Base-by-base conservation (phyloP, 495 filamentous ascomycete species). In the Xylaria nigripes region DNA sequence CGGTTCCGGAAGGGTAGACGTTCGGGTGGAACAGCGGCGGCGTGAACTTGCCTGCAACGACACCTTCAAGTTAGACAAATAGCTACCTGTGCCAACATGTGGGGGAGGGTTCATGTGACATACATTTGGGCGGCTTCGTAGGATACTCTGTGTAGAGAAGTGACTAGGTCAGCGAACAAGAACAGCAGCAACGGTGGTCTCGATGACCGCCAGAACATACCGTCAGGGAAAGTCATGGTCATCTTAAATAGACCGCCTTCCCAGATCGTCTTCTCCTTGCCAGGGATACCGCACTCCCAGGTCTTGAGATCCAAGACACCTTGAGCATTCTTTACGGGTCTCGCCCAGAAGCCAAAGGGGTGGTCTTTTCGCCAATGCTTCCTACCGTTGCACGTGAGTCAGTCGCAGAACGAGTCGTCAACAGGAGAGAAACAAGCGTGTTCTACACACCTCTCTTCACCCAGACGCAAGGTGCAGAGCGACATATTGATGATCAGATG, bases 51-150 rank as follows among this genome's bases (percentile, higher is more conserved):
- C 92, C 92, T 97, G 60, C 41, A 59, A 48, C 7, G 51, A 59
- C 56, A 40, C 34, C 51, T 57, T 51, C 45, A 51, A 40, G 62
- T 69, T 56, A 65, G 53, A 55, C 50, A 45, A 19, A 57, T 55
- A 55, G 62, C 50, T 24, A 46, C 34, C 56, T 32, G 41, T n/a
- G 15, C 12, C 4, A 32, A 24, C 13, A 40, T 23, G 50, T 36
- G 24, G 15, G 45, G 19, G 36, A 30, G 22, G 19, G 15, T 23
- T n/a, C 18, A 22, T 19, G 22, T 46, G 16, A 75, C 81, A 54
- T 81, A 96, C 93, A 99, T 71, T 99, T 99, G 0, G 93, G 93
- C 24, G 93, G 93, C 68, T 99, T 99, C 43, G 93, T 97, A 27
- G 93, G 93, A 69, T 99, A 99, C 65, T 99, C 93, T 98, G 63